phyloP scores from a whole-genome alignment of 306 rosid species.

The Lagenaria siceraria region DNA sequence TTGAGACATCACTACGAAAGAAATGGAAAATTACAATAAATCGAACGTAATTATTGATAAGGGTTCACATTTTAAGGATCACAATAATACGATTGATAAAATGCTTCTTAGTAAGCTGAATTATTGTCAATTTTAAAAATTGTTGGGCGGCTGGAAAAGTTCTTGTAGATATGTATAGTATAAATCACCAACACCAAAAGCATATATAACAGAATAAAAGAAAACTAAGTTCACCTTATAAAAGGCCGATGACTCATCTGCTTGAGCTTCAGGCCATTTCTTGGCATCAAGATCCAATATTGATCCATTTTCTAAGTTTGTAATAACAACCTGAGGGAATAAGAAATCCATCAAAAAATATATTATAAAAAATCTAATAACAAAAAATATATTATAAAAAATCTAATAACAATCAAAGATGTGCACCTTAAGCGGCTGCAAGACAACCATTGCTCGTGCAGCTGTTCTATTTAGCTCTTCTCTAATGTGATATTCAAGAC shows the following conservation, averaged over 20 bases:
- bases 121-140: background rate
- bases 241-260: constrained; percentile 52
- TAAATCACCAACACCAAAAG: background rate
- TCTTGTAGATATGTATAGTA: background rate
- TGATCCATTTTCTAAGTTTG: constrained; percentile 68
- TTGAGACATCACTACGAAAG: background rate
- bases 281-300: constrained; percentile 64
- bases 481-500: constrained; percentile 85
- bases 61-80: background rate
- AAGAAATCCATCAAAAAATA: background rate
- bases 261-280: constrained; percentile 80
- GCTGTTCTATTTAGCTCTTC: constrained; percentile 81
- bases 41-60: background rate
- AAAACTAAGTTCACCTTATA: constrained; percentile 53
- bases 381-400: background rate
- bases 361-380: no score
- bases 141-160: background rate
- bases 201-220: background rate
- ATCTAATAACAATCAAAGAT: constrained; percentile 13
- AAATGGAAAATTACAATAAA: background rate
- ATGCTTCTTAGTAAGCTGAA: background rate
- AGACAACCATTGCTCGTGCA: constrained; percentile 73
- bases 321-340: constrained; percentile 59
- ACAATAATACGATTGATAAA: background rate
- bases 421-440: constrained; percentile 82